Percentiles rank a stretch among this genome's conserved stretches.
Evolutionary conservation across 305 asterid genomes (phyloP).

Genomic region (Nicotiana rustica): DNA sequence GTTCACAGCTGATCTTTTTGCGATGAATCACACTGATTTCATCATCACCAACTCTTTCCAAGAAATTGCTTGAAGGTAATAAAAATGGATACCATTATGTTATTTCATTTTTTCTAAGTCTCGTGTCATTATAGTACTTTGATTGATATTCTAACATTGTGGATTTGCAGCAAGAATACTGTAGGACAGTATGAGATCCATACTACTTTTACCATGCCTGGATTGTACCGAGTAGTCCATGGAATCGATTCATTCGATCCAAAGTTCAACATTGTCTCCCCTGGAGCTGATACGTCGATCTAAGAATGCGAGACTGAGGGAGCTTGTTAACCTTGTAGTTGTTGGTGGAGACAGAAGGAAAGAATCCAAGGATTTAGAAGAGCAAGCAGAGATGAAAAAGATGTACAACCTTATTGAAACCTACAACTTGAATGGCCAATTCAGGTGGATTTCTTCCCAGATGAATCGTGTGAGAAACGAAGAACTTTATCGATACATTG

Average conservation of each 20-base stretch:
- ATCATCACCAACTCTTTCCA: conserved; percentile 87
- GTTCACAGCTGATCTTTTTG: conserved; percentile 76
- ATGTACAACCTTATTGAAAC: conserved; percentile 73
- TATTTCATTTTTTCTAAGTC: too few relatives aligned
- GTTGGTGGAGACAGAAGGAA: conserved; percentile 82
- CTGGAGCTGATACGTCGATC: conserved; percentile 72
- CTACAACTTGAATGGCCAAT: conserved; percentile 71
- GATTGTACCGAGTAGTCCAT: conserved; percentile 77
- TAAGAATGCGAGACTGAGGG: conserved; percentile 69
- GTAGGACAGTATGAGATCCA: conserved; percentile 87
- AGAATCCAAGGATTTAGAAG: conserved; percentile 80
- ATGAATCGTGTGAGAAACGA: conserved; percentile 88
- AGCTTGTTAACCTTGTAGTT: conserved; percentile 66
- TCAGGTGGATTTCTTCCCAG: conserved; percentile 91
- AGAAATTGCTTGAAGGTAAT: conserved; percentile 83
- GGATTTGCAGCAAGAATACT: conserved; percentile 63
- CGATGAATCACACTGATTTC: conserved; percentile 86
- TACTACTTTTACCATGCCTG: conserved; percentile 85
- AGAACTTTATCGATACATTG: conserved; percentile 80
- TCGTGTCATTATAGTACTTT: too few relatives aligned
- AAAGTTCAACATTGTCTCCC: conserved; percentile 84
- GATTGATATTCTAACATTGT: too few relatives aligned
- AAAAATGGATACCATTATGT: background rate
- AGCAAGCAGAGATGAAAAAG: conserved; percentile 77
- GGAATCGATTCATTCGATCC: conserved; percentile 81